Percentiles rank a stretch among this genome's conserved stretches.
phyloP scores from a whole-genome alignment of 2,329 filamentous ascomycete species.

The Ceratocystis cubensis region DNA sequence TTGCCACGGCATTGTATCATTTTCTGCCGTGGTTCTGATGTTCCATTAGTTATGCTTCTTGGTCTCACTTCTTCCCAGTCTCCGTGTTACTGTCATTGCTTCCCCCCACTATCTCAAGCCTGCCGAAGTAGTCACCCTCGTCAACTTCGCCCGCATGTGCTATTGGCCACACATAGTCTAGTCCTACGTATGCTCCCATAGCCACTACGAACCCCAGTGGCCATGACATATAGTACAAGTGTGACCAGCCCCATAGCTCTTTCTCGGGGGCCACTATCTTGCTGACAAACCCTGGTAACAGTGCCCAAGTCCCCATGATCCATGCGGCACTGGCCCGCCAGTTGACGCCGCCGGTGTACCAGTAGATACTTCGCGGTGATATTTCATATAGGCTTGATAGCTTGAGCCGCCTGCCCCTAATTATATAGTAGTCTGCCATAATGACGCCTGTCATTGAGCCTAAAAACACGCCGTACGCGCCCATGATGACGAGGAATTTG shows the following conservation, averaged over 20 bases:
- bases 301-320: slow-evolving; percentile 31
- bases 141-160: slow-evolving; percentile 23
- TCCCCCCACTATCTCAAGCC: slow-evolving; percentile 21
- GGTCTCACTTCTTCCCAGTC: neutral
- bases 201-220: slow-evolving; percentile 23
- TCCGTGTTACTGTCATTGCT: neutral
- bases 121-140: slow-evolving; percentile 26
- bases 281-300: slow-evolving; percentile 32
- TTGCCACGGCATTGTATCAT: too few species aligned
- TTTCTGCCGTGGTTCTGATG: too few species aligned
- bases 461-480: slow-evolving; percentile 28
- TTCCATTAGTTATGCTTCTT: neutral
- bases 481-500: slow-evolving; percentile 27
- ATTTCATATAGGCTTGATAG: slow-evolving; percentile 32
- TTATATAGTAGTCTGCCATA: slow-evolving; percentile 30
- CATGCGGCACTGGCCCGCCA: slow-evolving; percentile 34
- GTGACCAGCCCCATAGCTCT: slow-evolving; percentile 24
- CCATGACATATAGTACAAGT: slow-evolving; percentile 26
- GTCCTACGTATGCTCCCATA: slow-evolving; percentile 21
- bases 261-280: slow-evolving; percentile 24
- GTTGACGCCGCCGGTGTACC: slow-evolving; percentile 31
- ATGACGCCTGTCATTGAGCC: slow-evolving; percentile 33
- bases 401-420: slow-evolving; percentile 30
- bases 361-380: slow-evolving; percentile 31
- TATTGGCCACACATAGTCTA: slow-evolving; percentile 24